Evolutionary conservation across 306 rosid genomes (phyloP).

Genomic region (Oemleria cerasiformis): DNA sequence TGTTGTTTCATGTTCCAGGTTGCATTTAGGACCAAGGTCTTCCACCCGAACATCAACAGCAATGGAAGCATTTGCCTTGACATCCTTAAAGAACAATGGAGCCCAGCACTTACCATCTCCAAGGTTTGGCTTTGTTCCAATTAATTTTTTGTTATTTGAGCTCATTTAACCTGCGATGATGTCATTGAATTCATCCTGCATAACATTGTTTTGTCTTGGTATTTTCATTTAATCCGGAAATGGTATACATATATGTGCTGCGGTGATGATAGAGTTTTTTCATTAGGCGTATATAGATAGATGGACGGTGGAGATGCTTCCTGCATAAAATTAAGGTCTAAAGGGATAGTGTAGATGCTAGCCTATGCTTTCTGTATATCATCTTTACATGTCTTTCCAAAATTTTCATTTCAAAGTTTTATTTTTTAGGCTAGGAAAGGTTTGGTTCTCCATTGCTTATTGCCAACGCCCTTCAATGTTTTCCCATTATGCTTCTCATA

Average conservation of each 20-base stretch:
- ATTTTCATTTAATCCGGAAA: neutral
- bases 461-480: neutral
- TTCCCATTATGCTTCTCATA: neutral
- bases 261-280: neutral
- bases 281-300: neutral
- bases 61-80: slow-evolving; percentile 78
- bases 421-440: neutral
- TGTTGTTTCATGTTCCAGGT: slow-evolving; percentile 27
- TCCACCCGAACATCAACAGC: slow-evolving; percentile 71
- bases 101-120: slow-evolving; percentile 72
- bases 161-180: neutral
- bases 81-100: slow-evolving; percentile 74
- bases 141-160: neutral
- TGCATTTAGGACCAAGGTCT: slow-evolving; percentile 79
- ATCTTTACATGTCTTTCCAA: neutral
- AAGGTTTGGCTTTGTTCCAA: slow-evolving; percentile 36
- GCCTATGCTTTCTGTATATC: neutral
- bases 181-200: neutral
- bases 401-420: neutral
- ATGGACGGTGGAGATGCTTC: neutral
- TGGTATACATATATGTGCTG: neutral
- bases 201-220: neutral
- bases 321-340: neutral
- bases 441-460: neutral
- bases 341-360: neutral